Evolutionary conservation across 1,284 basidiomycete genomes (phyloP).

Genomic region (Schizophyllum amplum): DNA sequence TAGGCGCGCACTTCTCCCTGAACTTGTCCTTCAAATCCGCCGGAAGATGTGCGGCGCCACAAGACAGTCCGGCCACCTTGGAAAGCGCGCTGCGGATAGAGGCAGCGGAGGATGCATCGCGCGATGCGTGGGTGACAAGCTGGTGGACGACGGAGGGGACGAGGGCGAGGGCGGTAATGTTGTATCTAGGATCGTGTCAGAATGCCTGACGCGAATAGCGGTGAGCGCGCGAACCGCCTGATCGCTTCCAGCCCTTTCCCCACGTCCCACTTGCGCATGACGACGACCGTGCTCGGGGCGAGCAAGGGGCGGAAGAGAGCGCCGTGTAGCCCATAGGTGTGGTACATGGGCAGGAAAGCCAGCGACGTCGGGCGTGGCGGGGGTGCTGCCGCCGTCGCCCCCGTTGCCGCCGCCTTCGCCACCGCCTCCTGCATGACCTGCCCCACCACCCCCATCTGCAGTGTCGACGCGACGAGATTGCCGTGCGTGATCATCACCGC

Average conservation of each 20-base stretch:
- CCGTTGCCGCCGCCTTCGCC: slow-evolving; percentile 16
- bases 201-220: no score
- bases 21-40: slow-evolving; percentile 41
- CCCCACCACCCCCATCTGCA: slow-evolving; percentile 30
- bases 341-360: slow-evolving; percentile 61
- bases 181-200: slow-evolving; percentile 11
- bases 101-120: slow-evolving; percentile 28
- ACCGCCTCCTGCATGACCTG: slow-evolving; percentile 19
- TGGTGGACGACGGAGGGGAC: slow-evolving; percentile 65
- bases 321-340: slow-evolving; percentile 54
- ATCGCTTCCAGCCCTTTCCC: slow-evolving; percentile 34
- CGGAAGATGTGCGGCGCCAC: slow-evolving; percentile 64
- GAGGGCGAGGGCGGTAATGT: slow-evolving; percentile 37
- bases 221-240: slow-evolving; percentile 27
- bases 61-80: slow-evolving; percentile 34
- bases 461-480: slow-evolving; percentile 47
- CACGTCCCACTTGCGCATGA: slow-evolving; percentile 55
- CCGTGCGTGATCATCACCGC: slow-evolving; percentile 73
- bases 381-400: no score
- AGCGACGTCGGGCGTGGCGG: slow-evolving; percentile 33
- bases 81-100: slow-evolving; percentile 44
- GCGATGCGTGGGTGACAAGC: slow-evolving; percentile 29
- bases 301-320: slow-evolving; percentile 42
- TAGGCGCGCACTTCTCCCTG: slow-evolving; percentile 3
- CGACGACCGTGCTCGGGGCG: slow-evolving; percentile 36